Conservation (phyloP, 1,139 yeast genomes). For the Zygoascus sp. region DNA sequence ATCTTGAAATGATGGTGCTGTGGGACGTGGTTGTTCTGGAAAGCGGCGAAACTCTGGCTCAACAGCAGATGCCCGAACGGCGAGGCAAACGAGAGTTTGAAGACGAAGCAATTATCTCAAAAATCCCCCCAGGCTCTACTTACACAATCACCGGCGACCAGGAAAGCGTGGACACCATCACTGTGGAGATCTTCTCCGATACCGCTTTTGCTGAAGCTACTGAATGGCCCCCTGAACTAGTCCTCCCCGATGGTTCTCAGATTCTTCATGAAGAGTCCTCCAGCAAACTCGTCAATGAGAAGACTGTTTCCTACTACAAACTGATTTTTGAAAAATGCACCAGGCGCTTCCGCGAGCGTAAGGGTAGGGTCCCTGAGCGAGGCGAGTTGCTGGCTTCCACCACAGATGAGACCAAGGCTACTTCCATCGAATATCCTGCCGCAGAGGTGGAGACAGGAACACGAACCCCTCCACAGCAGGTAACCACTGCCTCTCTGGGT, state of each 20-base stretch:
- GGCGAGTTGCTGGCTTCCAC: not conserved
- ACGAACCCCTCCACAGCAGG: too few species aligned
- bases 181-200: slow-evolving; percentile 23
- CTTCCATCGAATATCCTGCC: slow-evolving; percentile 2
- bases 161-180: slow-evolving; percentile 21
- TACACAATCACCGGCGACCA: slow-evolving; percentile 27
- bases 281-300: slow-evolving; percentile 15
- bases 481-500: too few species aligned
- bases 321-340: slow-evolving; percentile 24
- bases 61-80: slow-evolving; percentile 28
- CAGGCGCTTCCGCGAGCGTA: slow-evolving; percentile 23
- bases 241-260: slow-evolving; percentile 25
- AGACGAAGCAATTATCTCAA: slow-evolving; percentile 25
- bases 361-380: slow-evolving; percentile 17
- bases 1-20: slow-evolving; percentile 27
- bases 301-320: slow-evolving; percentile 17
- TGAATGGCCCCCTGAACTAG: slow-evolving; percentile 17
- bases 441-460: slow-evolving; percentile 4
- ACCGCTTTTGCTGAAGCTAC: slow-evolving; percentile 7
- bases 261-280: slow-evolving; percentile 23
- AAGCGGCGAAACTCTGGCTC: slow-evolving; percentile 31
- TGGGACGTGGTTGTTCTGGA: slow-evolving; percentile 37
- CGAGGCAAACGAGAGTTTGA: slow-evolving; percentile 21
- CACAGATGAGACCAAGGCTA: not conserved
- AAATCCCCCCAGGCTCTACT: slow-evolving; percentile 28